Evolutionary conservation across 2,329 filamentous ascomycete species (phyloP).

Genomic region (Macrophomina tecta): DNA sequence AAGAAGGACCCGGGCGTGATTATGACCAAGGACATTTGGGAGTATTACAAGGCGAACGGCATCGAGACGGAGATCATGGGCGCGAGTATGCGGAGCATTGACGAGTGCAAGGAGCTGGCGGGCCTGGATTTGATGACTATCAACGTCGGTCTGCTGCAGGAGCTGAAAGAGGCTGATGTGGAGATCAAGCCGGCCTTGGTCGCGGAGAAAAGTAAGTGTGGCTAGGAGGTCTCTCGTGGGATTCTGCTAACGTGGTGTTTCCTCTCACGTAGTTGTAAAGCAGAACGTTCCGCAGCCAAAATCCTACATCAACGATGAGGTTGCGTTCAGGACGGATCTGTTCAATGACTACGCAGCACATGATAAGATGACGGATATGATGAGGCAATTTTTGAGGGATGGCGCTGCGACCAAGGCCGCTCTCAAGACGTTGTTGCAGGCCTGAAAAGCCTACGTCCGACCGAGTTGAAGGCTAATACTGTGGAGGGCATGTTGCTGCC

Average conservation of each 20-base stretch:
- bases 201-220: background rate
- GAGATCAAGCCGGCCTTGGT: conserved; percentile 14
- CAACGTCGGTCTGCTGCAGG: conserved; percentile 56
- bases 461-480: no score
- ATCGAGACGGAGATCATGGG: conserved; percentile 60
- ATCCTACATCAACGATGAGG: conserved; percentile 6
- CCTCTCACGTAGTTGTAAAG: background rate
- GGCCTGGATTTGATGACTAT: conserved; percentile 66
- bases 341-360: conserved; percentile 18
- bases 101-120: conserved; percentile 64
- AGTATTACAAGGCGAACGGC: conserved; percentile 54
- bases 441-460: no score
- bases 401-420: conserved; percentile 7
- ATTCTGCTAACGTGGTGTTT: background rate
- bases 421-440: conserved; percentile 2
- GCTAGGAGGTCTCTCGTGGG: background rate
- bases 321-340: conserved; percentile 11
- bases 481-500: no score
- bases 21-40: conserved; percentile 57
- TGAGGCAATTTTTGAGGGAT: conserved; percentile 16
- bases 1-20: conserved; percentile 56
- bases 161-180: conserved; percentile 33
- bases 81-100: conserved; percentile 62
- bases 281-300: background rate
- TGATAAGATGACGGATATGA: conserved; percentile 21